Percentiles rank a stretch among this genome's conserved stretches.
These are phyloP conservation scores for Kentomonas sorsogonicus DNA, from an alignment of 208 protist genomes.

Conservation along the genomic window DNA sequence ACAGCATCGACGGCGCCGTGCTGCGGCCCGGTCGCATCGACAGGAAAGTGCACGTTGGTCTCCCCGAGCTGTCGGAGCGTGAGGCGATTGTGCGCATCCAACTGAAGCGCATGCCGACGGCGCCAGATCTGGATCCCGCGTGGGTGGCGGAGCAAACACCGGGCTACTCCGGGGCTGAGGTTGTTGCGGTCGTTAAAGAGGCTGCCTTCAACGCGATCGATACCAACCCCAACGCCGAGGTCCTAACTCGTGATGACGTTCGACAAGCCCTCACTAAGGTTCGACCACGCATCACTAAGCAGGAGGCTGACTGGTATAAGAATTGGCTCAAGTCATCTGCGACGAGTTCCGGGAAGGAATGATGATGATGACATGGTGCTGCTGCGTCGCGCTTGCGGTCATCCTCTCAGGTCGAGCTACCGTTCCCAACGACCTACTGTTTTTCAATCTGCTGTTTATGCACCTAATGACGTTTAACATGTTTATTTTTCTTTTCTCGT, in stretches of 20 bases:
- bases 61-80: conserved; percentile 75
- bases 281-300: conserved; percentile 33
- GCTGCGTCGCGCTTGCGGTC: too few species aligned
- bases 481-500: too few species aligned
- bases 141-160: conserved; percentile 56
- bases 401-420: too few species aligned
- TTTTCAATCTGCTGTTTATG: too few species aligned
- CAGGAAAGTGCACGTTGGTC: conserved; percentile 88
- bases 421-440: too few species aligned
- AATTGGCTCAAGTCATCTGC: too few species aligned
- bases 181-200: conserved; percentile 89
- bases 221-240: conserved; percentile 32
- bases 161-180: conserved; percentile 92
- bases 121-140: conserved; percentile 35
- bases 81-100: conserved; percentile 83
- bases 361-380: too few species aligned
- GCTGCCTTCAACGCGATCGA: conserved; percentile 83
- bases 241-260: conserved; percentile 46
- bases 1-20: conserved; percentile 89
- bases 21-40: conserved; percentile 91
- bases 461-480: too few species aligned
- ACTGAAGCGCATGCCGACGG: conserved; percentile 54
- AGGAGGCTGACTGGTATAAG: conserved; percentile 61
- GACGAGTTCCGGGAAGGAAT: too few species aligned
- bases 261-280: conserved; percentile 51